Percentiles rank a stretch among this genome's conserved stretches.
Conservation (phyloP, 371 early-diverging fungal genomes). For the Lichtheimia ornata region DNA sequence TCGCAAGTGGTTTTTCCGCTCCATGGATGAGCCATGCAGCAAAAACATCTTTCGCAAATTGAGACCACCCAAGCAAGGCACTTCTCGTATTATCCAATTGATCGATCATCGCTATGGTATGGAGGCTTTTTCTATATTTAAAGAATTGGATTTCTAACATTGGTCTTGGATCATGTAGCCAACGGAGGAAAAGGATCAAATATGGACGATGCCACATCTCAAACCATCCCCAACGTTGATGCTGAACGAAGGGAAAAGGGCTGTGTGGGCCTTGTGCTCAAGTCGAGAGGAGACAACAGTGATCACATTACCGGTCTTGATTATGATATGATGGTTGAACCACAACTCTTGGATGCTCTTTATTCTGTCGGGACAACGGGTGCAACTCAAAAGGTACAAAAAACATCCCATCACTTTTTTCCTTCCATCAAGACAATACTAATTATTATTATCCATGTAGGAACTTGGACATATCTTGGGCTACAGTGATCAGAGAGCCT, state of each 20-base stretch:
- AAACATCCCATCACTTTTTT: not conserved
- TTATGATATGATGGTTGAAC: slow-evolving; percentile 18
- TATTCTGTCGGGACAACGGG: slow-evolving; percentile 21
- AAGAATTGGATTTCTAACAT: too few species aligned
- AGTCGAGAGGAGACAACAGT: not conserved
- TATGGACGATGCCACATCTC: too few species aligned
- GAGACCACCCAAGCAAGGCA: slow-evolving; percentile 6
- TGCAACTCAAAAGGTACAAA: slow-evolving; percentile 26
- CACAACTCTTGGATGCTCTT: slow-evolving; percentile 20
- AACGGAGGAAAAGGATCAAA: too few species aligned
- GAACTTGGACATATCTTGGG: slow-evolving; percentile 13
- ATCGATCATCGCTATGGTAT: slow-evolving; percentile 17
- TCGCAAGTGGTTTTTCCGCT: slow-evolving; percentile 38
- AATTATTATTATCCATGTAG: slow-evolving; percentile 1
- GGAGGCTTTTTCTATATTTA: not conserved
- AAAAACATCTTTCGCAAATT: slow-evolving; percentile 2
- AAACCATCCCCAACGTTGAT: not conserved
- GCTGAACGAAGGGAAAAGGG: not conserved
- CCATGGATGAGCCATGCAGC: slow-evolving; percentile 16
- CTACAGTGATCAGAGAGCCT: slow-evolving; percentile 18
- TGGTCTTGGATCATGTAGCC: too few species aligned
- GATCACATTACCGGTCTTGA: slow-evolving; percentile 6
- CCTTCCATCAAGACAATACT: not conserved
- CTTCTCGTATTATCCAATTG: slow-evolving; percentile 25
- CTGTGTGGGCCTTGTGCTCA: not conserved